phyloP scores from a whole-genome alignment of 495 filamentous ascomycete species.

The Talaromyces trachyspermus region DNA sequence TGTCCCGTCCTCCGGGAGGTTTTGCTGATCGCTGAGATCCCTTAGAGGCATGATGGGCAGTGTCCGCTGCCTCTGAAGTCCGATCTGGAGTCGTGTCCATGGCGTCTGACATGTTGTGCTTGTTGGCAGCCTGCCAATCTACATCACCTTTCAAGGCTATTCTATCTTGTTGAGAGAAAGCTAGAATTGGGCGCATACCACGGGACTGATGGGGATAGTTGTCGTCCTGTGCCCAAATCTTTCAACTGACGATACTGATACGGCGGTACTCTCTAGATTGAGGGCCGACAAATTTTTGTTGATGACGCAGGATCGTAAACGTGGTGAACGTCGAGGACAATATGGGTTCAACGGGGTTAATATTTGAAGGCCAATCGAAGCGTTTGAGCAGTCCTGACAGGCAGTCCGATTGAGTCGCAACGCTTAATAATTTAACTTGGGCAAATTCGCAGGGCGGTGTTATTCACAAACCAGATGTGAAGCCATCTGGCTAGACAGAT shows the following conservation, averaged over 20 bases:
- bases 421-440: too few relatives aligned
- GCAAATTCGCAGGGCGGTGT: not conserved
- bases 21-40: constrained; percentile 9
- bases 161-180: constrained; percentile 1
- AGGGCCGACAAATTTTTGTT: constrained; percentile 32
- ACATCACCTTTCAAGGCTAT: not conserved
- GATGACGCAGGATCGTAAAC: not conserved
- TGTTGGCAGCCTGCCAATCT: constrained; percentile 4
- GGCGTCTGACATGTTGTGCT: not conserved
- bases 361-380: not conserved
- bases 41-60: not conserved
- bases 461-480: not conserved
- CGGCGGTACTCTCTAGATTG: constrained; percentile 18
- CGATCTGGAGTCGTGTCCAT: constrained; percentile 11
- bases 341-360: not conserved
- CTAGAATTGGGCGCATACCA: constrained; percentile 13
- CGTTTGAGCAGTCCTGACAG: not conserved
- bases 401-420: not conserved
- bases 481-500: not conserved
- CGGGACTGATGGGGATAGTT: constrained; percentile 40
- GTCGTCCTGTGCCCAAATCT: constrained; percentile 41
- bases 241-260: constrained; percentile 32
- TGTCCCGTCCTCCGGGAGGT: constrained; percentile 18
- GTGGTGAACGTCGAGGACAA: not conserved
- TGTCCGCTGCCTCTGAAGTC: not conserved